These are phyloP conservation scores for Martiniozyma abietophila DNA, from an alignment of 805 yeast species.

Conservation along the genomic window DNA sequence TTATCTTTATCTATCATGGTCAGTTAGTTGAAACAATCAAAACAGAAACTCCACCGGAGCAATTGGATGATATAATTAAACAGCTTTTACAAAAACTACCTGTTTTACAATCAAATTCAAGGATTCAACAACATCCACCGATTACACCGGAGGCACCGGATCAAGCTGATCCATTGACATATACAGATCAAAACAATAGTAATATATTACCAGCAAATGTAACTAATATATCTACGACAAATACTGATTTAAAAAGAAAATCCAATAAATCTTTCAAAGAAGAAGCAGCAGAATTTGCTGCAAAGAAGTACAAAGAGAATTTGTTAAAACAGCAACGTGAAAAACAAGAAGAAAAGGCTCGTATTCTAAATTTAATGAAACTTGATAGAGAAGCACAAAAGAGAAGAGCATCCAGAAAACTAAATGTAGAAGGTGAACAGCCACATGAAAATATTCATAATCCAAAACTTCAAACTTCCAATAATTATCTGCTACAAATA, in stretches of 20 bases:
- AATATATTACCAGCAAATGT: no score
- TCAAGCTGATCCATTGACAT: not conserved
- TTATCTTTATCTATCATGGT: conserved; percentile 44
- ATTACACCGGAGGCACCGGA: no score
- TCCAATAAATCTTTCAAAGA: conserved; percentile 26
- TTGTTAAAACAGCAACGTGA: conserved; percentile 26
- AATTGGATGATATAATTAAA: conserved; percentile 22
- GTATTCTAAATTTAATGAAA: conserved; percentile 43
- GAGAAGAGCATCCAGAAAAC: conserved; percentile 6
- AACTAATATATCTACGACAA: no score
- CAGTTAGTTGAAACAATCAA: conserved; percentile 35
- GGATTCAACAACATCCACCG: no score
- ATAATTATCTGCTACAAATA: conserved; percentile 37
- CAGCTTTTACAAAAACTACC: no score
- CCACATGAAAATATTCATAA: conserved; percentile 20
- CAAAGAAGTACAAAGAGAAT: conserved; percentile 31
- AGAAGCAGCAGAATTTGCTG: conserved; percentile 32
- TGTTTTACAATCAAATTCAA: no score
- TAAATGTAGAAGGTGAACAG: conserved; percentile 6
- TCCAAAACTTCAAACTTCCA: conserved; percentile 23
- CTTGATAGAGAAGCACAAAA: conserved; percentile 34
- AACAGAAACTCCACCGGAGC: conserved; percentile 22
- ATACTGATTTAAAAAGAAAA: conserved; percentile 4
- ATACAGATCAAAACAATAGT: no score
- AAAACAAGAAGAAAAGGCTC: conserved; percentile 42